Evolutionary conservation across 1,284 basidiomycete species (phyloP).

Genomic region (Cutaneotrichosporon mucoides): DNA sequence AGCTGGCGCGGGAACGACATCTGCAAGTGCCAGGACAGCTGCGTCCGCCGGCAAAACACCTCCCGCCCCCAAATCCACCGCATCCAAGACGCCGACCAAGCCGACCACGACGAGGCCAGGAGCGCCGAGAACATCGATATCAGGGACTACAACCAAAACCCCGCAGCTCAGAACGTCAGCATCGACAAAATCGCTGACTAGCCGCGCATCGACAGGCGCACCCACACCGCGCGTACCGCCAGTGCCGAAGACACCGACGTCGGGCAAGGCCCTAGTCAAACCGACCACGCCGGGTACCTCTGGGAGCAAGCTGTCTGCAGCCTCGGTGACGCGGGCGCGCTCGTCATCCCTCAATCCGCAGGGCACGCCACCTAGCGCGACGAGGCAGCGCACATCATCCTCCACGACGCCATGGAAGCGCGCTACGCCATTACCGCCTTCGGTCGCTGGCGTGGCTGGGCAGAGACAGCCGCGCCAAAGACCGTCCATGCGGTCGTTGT

Average conservation of each 20-base stretch:
- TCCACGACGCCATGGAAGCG: conserved; percentile 18
- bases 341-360: conserved; percentile 9
- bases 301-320: background rate
- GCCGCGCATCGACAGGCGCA: background rate
- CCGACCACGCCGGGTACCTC: background rate
- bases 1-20: no score
- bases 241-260: conserved; percentile 2
- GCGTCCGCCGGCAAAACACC: no score
- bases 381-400: conserved; percentile 15
- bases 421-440: conserved; percentile 17
- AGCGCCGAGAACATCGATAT: conserved; percentile 1
- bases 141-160: background rate
- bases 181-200: conserved; percentile 7
- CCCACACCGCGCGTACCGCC: conserved; percentile 2
- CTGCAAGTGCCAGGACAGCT: no score
- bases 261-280: background rate
- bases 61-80: no score
- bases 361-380: background rate
- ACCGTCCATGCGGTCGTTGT: conserved; percentile 25
- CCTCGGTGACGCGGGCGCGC: conserved; percentile 2
- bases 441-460: conserved; percentile 13
- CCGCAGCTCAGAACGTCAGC: conserved; percentile 1
- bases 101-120: background rate
- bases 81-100: background rate
- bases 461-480: conserved; percentile 2